A percentile compares a stretch with the other conserved stretches of the same genome.
These are phyloP conservation scores for Capsella rubella DNA, from an alignment of 441 rosid genomes.

Conservation along the genomic window DNA sequence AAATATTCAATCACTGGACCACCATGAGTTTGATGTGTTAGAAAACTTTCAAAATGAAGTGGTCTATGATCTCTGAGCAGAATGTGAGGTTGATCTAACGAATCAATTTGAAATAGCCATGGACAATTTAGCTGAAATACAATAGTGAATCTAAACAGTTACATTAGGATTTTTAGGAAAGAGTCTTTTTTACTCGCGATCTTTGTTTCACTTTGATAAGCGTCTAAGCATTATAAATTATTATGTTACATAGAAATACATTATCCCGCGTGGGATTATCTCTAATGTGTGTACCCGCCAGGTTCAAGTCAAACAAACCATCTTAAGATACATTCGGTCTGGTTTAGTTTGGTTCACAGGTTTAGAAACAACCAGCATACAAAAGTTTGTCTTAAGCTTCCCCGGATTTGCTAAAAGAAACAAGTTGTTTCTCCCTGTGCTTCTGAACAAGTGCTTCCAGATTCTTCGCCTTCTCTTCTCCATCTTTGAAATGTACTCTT, in stretches of 20 bases:
- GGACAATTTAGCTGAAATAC: neutral
- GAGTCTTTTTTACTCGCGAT: neutral
- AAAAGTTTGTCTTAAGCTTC: conserved; percentile 28
- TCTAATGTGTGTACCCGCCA: neutral
- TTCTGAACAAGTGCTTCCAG: conserved; percentile 48
- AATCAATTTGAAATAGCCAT: neutral
- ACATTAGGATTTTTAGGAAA: too few relatives aligned
- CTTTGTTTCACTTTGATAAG: neutral
- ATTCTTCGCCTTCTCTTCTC: conserved; percentile 45
- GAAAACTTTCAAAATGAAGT: neutral
- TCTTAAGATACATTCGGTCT: neutral
- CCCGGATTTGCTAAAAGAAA: conserved; percentile 25
- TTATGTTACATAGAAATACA: conserved; percentile 18
- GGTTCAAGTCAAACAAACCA: conserved; percentile 3
- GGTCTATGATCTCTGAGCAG: neutral
- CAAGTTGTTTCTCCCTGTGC: conserved; percentile 39
- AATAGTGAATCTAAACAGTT: neutral
- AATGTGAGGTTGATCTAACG: neutral
- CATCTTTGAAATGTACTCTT: conserved; percentile 52
- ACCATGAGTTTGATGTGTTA: neutral
- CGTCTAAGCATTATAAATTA: conserved; percentile 6
- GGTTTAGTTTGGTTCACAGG: conserved; percentile 23
- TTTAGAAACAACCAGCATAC: neutral
- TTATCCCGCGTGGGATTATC: neutral
- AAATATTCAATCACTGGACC: neutral